These are phyloP conservation scores for Fusarium euwallaceae DNA, from an alignment of 2,329 filamentous ascomycete species.

Conservation along the genomic window DNA sequence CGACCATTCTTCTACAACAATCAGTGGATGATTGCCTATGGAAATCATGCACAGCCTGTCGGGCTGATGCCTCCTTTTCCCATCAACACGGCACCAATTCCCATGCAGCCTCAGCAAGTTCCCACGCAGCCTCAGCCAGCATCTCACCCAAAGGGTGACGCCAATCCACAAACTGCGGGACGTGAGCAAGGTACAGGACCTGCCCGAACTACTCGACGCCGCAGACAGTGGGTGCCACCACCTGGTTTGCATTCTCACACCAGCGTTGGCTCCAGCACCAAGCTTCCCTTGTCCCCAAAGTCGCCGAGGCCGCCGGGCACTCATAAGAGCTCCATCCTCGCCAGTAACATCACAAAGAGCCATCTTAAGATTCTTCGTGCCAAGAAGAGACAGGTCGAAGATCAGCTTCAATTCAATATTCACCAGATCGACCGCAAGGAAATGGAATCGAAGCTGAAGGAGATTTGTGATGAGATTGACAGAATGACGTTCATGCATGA, in stretches of 20 bases:
- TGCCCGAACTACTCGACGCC: slow-evolving; percentile 13
- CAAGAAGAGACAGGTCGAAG: slow-evolving; percentile 69
- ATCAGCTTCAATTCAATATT: slow-evolving; percentile 71
- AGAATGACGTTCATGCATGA: slow-evolving; percentile 64
- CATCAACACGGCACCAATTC: not conserved
- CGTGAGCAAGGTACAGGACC: not conserved
- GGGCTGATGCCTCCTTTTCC: slow-evolving; percentile 42
- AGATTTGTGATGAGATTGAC: slow-evolving; percentile 60
- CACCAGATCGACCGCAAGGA: slow-evolving; percentile 72
- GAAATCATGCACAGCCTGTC: slow-evolving; percentile 43
- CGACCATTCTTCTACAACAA: slow-evolving; percentile 62
- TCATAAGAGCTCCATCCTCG: slow-evolving; percentile 56
- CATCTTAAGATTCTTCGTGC: slow-evolving; percentile 66
- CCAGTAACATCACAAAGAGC: slow-evolving; percentile 71
- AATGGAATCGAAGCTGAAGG: slow-evolving; percentile 59
- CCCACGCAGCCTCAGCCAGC: not conserved
- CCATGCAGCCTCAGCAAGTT: slow-evolving; percentile 31
- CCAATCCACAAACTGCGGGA: not conserved
- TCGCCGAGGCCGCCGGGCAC: not conserved
- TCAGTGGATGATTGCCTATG: slow-evolving; percentile 57
- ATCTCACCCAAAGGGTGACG: not conserved
- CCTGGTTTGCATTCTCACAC: slow-evolving; percentile 5
- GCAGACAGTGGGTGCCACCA: not conserved
- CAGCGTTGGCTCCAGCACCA: not conserved
- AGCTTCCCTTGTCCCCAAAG: not conserved